Conservation (phyloP, 108 stramenopile species). For the Skeletonema marinoi region DNA sequence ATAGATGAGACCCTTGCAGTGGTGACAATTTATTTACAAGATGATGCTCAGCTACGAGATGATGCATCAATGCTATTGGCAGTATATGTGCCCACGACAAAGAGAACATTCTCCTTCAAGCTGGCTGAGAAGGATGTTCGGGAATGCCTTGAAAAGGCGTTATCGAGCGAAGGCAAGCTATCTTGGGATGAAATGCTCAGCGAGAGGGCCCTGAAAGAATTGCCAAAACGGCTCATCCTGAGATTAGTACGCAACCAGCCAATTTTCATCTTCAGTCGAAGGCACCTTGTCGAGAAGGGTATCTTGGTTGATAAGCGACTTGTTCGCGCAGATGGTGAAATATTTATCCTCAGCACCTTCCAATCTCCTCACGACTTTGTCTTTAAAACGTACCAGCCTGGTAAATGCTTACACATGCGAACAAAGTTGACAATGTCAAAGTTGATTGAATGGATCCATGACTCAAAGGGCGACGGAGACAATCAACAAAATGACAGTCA, state of each 20-base stretch:
- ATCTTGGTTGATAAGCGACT: slow-evolving; percentile 33
- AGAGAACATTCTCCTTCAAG: slow-evolving; percentile 38
- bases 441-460: slow-evolving; percentile 23
- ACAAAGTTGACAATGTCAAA: slow-evolving; percentile 21
- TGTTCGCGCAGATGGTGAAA: slow-evolving; percentile 19
- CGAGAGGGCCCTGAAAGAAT: slow-evolving; percentile 10
- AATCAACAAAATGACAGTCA: slow-evolving; percentile 7
- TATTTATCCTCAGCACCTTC: slow-evolving; percentile 45
- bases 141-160: slow-evolving; percentile 42
- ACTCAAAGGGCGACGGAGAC: neutral
- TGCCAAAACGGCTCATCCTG: slow-evolving; percentile 32
- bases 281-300: slow-evolving; percentile 48
- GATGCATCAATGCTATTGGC: slow-evolving; percentile 22
- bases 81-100: slow-evolving; percentile 47
- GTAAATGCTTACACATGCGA: slow-evolving; percentile 21
- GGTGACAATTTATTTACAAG: slow-evolving; percentile 26
- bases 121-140: slow-evolving; percentile 39
- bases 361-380: slow-evolving; percentile 47
- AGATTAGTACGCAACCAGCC: slow-evolving; percentile 30
- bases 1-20: slow-evolving; percentile 29
- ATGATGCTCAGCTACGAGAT: slow-evolving; percentile 12
- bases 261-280: slow-evolving; percentile 48
- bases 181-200: slow-evolving; percentile 52
- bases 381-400: slow-evolving; percentile 46
- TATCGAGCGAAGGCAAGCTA: slow-evolving; percentile 32